Evolutionary conservation across 164 flowering plant genomes (phyloP), one percentile per base, ranked within the genome.

Genomic region (Cinnamomum chago): DNA sequence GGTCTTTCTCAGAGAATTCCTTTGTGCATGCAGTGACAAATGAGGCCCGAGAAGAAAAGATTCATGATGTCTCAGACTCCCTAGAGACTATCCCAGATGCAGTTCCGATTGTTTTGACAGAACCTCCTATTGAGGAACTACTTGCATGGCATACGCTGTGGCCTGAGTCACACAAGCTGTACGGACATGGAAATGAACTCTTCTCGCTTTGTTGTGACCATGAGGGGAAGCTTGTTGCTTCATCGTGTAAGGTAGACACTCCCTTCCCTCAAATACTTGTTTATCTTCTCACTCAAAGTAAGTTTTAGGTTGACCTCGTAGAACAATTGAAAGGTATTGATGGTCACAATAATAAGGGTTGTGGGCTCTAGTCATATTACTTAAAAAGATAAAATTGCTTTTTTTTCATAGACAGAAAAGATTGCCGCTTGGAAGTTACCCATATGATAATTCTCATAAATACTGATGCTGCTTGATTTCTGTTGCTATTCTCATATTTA

Each of bases 131-230:
- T 72, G 99, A 95, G 81, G 99, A 93, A 51, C 98, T 93, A 82
- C 77, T 95, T 67, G 89, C 91, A 24, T 93, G 90, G 90, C 92
- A 95, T 77, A 95, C 99, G 15, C 83, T 95, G 27, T 95, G 99
- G 99, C 99, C 99, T 6, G 99, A 95, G 78, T 84, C 97, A 1
- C 99, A 95, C 83, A 95, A 95, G 83, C 95, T 95, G 62, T 95
- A 95, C 81, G 99, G 98, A 74, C 99, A 95, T 85, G 99, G 99
- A 18, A 95, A 95, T 90, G 99, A 95, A 79, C 85, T 95, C 17
- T 95, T 88, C 79, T 91, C 99, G 55, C 68, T 95, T 22, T 92
- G 98, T 79, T 89, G 91, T 86, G 87, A 91, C 79, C 93, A 88
- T 69, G 79, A 80, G 35, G 99, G 99, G 60, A 86, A 82, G 79